Base-by-base conservation (phyloP, 768 basidiomycete species). In the Kwoniella dendrophila region DNA sequence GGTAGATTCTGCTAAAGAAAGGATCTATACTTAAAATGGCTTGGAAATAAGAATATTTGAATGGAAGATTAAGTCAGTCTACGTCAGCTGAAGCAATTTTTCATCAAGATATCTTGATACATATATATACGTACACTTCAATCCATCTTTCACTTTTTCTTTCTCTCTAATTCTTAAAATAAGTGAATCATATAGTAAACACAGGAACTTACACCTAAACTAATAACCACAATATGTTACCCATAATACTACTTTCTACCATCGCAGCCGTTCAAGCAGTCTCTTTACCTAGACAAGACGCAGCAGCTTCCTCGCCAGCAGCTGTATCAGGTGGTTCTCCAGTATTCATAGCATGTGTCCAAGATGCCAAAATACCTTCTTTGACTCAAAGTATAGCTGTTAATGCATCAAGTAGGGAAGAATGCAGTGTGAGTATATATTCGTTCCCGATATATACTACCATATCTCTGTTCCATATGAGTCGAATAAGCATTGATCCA, bases 331-430 rank as follows among this genome's bases (percentile, higher is more conserved):
- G 29, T 14, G 47, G 47, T n/a, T n/a, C 29, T 18, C 55, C 55
- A 14, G 55, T 56, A 12, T 59, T 51, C 22, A 59, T 59, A 27
- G 58, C 58, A 26, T 59, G 58, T 43, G 58, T 59, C 26, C n/a
- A 12, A 1, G 58, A 59, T 33, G 32, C 48, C 14, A 50, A 49
- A n/a, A 41, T 59, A 16, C 18, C 58, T 6, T 59, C 58, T 2
- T 59, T 59, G 38, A 59, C 49, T 44, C n/a, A 49, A 20, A 41
- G 26, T 24, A 29, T 40, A 26, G 36, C 49, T 43, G 36, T 51
- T 2, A 30, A 49, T 50, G 58, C 49, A 20, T 40, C 58, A 0
- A 40, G 33, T 14, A 26, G 49, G 16, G 49, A 49, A n/a, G 58
- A 59, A 20, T 59, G 58, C 38, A 50, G 47, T 32, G 58, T 59